Evolutionary conservation across 2,329 filamentous ascomycete species (phyloP), one percentile per base, ranked within the genome.

Genomic region (Chaetomium globosum): DNA sequence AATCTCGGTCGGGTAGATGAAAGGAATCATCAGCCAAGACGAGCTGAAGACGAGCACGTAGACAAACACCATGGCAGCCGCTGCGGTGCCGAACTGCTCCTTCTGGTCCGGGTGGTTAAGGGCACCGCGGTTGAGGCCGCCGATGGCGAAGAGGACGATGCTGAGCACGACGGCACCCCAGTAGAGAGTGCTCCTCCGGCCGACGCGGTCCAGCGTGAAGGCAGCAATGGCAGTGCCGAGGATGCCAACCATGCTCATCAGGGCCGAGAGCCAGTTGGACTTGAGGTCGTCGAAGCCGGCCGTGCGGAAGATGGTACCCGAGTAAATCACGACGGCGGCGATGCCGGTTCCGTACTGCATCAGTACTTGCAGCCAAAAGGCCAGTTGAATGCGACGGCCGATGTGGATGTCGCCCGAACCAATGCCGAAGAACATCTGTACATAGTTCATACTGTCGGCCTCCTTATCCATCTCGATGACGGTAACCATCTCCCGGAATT

Each of bases 321-420:
- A 81, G 55, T 83, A 87, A 43, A 90, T 82, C 0, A 87, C 90
- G 2, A 91, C 86, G 51, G 87, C 88, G 0, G 88, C 87, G 66
- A 91, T 90, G 0, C 88, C 87, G 59, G 87, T 83, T 86, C 87
- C 89, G 70, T 89, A 85, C 71, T 90, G 87, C 72, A 90, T 83
- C 53, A 90, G 88, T 16, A 59, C 28, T 75, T 90, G 87, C 9
- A 91, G 79, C 87, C 88, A 91, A 43, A 91, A 81, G 3, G 89
- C 87, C 1, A 91, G 81, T 71, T 90, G 87, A 0, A 90, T 87
- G 6, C 89, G 84, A 1, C 89, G 81, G 0, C 84, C 89, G 0
- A 85, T 88, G 68, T 91, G 88, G 9, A 91, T 75, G 59, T 89
- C 85, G 0, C 83, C 88, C 0, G 86, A 88, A 2, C 86, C 86